A percentile compares a stretch with the other conserved stretches of the same genome.
These are phyloP conservation scores for Botrytis elliptica DNA, from an alignment of 2,329 filamentous ascomycete species.

Conservation along the genomic window DNA sequence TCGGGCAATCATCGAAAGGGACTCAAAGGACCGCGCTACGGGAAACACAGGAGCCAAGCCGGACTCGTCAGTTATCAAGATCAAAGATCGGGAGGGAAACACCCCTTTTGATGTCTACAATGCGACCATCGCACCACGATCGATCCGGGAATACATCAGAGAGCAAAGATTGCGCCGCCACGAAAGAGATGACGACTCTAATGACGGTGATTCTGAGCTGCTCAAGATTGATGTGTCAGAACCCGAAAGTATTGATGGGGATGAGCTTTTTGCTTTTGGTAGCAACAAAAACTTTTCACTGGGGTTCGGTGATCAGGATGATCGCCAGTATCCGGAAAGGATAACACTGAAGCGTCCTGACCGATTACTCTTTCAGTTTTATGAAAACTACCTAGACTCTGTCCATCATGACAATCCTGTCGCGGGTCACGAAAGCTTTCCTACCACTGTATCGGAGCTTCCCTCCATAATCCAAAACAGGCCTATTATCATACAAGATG, in stretches of 20 bases:
- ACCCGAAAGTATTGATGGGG: constrained; percentile 53
- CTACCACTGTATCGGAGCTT: constrained; percentile 50
- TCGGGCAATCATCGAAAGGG: constrained; percentile 74
- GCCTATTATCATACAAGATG: constrained; percentile 74
- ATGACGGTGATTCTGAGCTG: constrained; percentile 43
- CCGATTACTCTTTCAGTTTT: constrained; percentile 71
- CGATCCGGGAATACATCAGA: constrained; percentile 47
- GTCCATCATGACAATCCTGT: constrained; percentile 30
- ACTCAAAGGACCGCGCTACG: constrained; percentile 48
- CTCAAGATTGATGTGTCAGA: constrained; percentile 2
- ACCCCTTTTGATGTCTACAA: constrained; percentile 93
- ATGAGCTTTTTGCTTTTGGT: constrained; percentile 90
- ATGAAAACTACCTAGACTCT: constrained; percentile 61
- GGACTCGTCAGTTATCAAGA: constrained; percentile 75
- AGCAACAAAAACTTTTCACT: constrained; percentile 95
- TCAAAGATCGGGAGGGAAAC: constrained; percentile 92
- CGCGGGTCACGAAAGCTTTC: constrained; percentile 25
- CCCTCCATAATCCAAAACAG: constrained; percentile 70
- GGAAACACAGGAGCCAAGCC: constrained; percentile 59
- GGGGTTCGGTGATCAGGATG: constrained; percentile 92
- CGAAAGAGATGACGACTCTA: constrained; percentile 36
- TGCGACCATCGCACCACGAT: constrained; percentile 77
- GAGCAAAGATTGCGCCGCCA: background rate
- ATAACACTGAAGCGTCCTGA: constrained; percentile 74
- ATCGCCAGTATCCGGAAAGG: constrained; percentile 89